Percentiles rank a stretch among this genome's conserved stretches.
phyloP scores from a whole-genome alignment of 768 basidiomycete species.

The Tricholomella constricta region DNA sequence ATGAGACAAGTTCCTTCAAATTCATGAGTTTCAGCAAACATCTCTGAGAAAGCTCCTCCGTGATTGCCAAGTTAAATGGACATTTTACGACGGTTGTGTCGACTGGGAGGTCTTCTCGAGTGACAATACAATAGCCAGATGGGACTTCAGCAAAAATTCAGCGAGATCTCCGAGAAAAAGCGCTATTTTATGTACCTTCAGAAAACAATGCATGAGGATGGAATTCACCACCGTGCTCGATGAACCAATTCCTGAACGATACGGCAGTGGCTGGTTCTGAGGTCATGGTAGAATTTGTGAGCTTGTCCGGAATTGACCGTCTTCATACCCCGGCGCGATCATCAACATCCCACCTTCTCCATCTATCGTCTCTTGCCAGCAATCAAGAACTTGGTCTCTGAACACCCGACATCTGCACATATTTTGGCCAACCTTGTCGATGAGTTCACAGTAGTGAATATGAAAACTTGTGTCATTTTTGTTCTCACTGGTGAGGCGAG shows the following conservation, averaged over 20 bases:
- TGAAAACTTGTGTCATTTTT: too few relatives aligned
- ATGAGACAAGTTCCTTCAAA: constrained; percentile 15
- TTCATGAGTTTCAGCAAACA: constrained; percentile 47
- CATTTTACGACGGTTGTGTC: constrained; percentile 65
- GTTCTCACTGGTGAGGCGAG: too few relatives aligned
- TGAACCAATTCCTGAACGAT: constrained; percentile 53
- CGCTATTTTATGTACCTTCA: constrained; percentile 36
- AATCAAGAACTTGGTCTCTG: too few relatives aligned
- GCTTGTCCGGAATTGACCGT: neutral
- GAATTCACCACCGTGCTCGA: constrained; percentile 49
- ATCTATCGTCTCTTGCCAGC: too few relatives aligned
- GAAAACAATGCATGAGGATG: constrained; percentile 46
- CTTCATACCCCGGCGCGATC: too few relatives aligned
- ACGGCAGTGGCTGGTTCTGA: constrained; percentile 15
- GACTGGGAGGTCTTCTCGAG: constrained; percentile 45
- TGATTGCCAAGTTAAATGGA: constrained; percentile 67
- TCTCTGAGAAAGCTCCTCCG: constrained; percentile 45
- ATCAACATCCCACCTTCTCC: too few relatives aligned
- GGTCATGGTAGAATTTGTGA: constrained; percentile 8
- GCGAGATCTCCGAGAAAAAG: neutral
- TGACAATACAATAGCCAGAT: constrained; percentile 53
- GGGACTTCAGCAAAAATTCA: constrained; percentile 28
- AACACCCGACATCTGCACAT: too few relatives aligned
- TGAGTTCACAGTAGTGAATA: too few relatives aligned
- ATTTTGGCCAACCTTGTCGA: too few relatives aligned